Percentiles rank a stretch among this genome's conserved stretches.
phyloP scores from a whole-genome alignment of 495 filamentous ascomycete species.

The Penicillium paradoxum region DNA sequence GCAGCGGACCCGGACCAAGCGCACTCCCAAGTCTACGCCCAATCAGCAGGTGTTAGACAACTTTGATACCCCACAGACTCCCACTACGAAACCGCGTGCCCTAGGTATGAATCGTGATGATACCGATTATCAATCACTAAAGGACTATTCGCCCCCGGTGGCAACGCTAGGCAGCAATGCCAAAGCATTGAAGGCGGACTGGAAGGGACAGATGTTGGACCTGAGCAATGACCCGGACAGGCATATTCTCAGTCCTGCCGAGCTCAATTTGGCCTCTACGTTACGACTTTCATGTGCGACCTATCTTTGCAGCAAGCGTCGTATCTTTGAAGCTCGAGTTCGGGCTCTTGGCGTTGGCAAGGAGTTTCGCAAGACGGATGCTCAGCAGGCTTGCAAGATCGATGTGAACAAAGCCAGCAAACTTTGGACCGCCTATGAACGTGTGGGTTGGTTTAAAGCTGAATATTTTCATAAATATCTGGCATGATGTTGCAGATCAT shows the following conservation, averaged over 20 bases:
- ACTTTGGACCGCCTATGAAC: conserved; percentile 87
- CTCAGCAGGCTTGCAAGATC: conserved; percentile 94
- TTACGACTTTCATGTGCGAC: conserved; percentile 84
- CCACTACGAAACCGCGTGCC: conserved; percentile 38
- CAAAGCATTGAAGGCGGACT: conserved; percentile 74
- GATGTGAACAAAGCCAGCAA: conserved; percentile 99
- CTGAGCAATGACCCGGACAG: conserved; percentile 74
- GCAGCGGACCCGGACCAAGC: conserved; percentile 39
- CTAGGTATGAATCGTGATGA: conserved; percentile 69
- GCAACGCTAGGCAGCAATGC: conserved; percentile 60
- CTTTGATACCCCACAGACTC: conserved; percentile 34
- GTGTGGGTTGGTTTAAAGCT: conserved; percentile 79
- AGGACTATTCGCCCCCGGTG: conserved; percentile 72
- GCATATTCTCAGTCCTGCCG: conserved; percentile 71
- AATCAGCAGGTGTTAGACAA: conserved; percentile 43
- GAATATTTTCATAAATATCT: conserved; percentile 54
- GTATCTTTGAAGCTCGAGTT: conserved; percentile 78
- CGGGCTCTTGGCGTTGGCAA: conserved; percentile 65
- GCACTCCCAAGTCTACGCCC: conserved; percentile 44
- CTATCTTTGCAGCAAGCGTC: conserved; percentile 91
- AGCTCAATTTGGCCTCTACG: conserved; percentile 70
- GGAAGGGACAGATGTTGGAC: conserved; percentile 79
- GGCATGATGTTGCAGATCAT: conserved; percentile 21
- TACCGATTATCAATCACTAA: conserved; percentile 74
- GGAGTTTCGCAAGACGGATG: conserved; percentile 96